These are phyloP conservation scores for Saccharomycopsis guyanensis DNA, from an alignment of 805 yeast species.

Conservation along the genomic window DNA sequence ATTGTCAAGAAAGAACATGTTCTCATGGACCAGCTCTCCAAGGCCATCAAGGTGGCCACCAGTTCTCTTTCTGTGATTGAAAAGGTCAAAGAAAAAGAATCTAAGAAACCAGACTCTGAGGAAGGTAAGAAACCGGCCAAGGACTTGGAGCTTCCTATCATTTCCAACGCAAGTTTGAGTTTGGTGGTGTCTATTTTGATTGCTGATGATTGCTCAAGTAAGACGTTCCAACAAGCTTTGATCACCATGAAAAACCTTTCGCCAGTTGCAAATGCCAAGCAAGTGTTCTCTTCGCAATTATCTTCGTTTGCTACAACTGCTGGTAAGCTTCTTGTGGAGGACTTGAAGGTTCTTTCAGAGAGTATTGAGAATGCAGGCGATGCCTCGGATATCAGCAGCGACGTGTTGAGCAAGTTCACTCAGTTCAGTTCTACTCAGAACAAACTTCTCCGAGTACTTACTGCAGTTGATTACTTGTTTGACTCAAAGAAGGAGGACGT, in stretches of 20 bases:
- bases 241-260: constrained; percentile 74
- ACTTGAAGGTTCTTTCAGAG: constrained; percentile 41
- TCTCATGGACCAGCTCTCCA: constrained; percentile 68
- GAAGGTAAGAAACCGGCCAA: constrained; percentile 8
- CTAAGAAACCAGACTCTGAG: not conserved
- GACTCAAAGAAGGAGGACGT: constrained; percentile 25
- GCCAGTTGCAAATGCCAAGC: constrained; percentile 50
- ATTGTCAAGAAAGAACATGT: constrained; percentile 66
- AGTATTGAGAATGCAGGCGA: constrained; percentile 35
- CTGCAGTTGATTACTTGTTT: constrained; percentile 80
- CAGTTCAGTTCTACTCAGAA: constrained; percentile 83
- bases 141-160: constrained; percentile 44
- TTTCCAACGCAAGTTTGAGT: constrained; percentile 55
- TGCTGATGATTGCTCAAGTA: constrained; percentile 77
- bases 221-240: constrained; percentile 77
- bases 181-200: constrained; percentile 60
- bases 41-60: constrained; percentile 70
- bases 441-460: constrained; percentile 72
- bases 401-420: constrained; percentile 59
- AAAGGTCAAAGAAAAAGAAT: constrained; percentile 29
- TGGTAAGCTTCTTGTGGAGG: constrained; percentile 47
- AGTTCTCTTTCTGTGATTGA: constrained; percentile 56
- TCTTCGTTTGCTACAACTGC: constrained; percentile 55
- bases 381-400: constrained; percentile 43
- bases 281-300: constrained; percentile 59